phyloP scores from a whole-genome alignment of 305 asterid species.

The Ajuga reptans region DNA sequence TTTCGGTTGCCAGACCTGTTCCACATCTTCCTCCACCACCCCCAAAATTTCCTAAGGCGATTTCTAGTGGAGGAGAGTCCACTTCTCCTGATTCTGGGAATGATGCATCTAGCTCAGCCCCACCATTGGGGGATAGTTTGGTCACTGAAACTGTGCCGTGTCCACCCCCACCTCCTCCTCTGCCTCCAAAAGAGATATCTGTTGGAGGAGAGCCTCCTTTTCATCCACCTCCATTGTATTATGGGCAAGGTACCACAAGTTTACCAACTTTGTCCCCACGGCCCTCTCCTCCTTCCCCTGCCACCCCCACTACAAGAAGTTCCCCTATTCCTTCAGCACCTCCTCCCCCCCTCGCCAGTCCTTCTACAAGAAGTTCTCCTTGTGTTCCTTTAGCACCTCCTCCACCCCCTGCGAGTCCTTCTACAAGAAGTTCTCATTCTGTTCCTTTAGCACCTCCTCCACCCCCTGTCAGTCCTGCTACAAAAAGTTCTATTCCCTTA shows the following conservation, averaged over 20 bases:
- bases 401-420: constrained; percentile 23
- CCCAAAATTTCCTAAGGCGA: constrained; percentile 11
- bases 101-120: constrained; percentile 1
- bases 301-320: constrained; percentile 16
- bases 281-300: constrained; percentile 40
- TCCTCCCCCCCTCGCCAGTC: constrained; percentile 23
- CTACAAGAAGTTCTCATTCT: constrained; percentile 6
- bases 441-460: constrained; percentile 44
- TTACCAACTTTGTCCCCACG: constrained; percentile 34
- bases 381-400: constrained; percentile 31
- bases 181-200: constrained; percentile 18
- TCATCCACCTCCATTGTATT: constrained; percentile 31
- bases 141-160: background rate
- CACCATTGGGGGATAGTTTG: constrained; percentile 13
- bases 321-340: constrained; percentile 48
- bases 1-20: background rate
- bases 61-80: constrained; percentile 14
- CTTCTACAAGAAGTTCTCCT: background rate
- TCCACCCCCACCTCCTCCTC: constrained; percentile 24
- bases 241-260: constrained; percentile 9
- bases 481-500: background rate
- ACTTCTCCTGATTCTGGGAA: constrained; percentile 18
- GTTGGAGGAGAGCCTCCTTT: constrained; percentile 19
- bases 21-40: constrained; percentile 17
- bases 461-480: background rate